A percentile compares a stretch with the other conserved stretches of the same genome.
These are phyloP conservation scores for Oldenlandia corymbosa DNA, from an alignment of 257 asterid genomes.

Conservation along the genomic window DNA sequence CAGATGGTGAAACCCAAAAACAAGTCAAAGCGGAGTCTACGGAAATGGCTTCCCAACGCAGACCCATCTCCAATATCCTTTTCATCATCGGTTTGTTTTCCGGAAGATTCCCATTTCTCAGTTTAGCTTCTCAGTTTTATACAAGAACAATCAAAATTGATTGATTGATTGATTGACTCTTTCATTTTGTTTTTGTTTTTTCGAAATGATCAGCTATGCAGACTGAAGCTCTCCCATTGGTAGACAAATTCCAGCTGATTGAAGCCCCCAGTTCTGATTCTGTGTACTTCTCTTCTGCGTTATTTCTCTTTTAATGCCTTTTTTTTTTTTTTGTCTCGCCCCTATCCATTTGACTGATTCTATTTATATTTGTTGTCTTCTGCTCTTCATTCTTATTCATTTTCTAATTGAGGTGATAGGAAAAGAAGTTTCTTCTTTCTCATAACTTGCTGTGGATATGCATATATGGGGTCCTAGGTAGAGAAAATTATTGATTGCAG, in stretches of 20 bases:
- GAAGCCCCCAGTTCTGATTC: constrained; percentile 56
- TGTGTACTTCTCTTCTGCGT: constrained; percentile 31
- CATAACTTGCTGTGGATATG: too few species aligned
- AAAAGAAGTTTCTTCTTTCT: too few species aligned
- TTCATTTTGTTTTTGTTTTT: neutral
- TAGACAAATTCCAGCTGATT: constrained; percentile 62
- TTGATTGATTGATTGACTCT: neutral
- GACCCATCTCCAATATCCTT: constrained; percentile 64
- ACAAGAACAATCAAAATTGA: neutral
- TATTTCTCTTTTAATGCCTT: neutral
- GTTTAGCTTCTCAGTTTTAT: too few species aligned
- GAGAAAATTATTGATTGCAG: too few species aligned
- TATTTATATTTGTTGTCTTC: neutral
- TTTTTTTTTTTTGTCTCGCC: too few species aligned
- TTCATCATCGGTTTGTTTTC: constrained; percentile 67
- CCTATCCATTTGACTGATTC: too few species aligned
- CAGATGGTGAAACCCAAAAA: constrained; percentile 29
- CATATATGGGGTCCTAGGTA: too few species aligned
- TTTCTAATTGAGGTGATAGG: neutral
- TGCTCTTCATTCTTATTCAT: neutral
- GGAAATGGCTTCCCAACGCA: constrained; percentile 34
- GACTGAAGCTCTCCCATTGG: constrained; percentile 85
- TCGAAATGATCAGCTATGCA: constrained; percentile 74
- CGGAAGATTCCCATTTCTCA: too few species aligned
- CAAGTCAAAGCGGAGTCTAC: constrained; percentile 36